phyloP scores from a whole-genome alignment of 768 basidiomycete species.

The Naematelia encephala region DNA sequence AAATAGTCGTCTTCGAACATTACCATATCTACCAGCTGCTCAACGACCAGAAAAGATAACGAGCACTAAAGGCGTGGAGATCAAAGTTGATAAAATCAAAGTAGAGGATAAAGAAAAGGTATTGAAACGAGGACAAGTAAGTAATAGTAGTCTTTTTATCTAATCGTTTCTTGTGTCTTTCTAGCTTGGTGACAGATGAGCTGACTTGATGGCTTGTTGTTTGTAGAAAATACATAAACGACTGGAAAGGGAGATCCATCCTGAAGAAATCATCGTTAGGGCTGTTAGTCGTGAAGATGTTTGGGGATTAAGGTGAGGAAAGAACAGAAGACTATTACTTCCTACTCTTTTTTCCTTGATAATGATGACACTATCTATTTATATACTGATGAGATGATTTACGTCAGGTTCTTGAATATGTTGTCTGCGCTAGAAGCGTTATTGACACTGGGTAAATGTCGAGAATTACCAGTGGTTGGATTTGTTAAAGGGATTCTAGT shows the following conservation, averaged over 20 bases:
- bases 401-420: constrained; percentile 67
- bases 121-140: constrained; percentile 46
- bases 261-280: constrained; percentile 59
- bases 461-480: constrained; percentile 82
- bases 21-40: constrained; percentile 40
- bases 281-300: constrained; percentile 62
- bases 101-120: constrained; percentile 48
- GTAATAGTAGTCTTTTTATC: constrained; percentile 10
- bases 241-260: constrained; percentile 68
- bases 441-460: constrained; percentile 54
- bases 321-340: constrained; percentile 2
- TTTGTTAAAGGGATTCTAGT: constrained; percentile 65
- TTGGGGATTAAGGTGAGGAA: constrained; percentile 69
- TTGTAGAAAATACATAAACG: constrained; percentile 69
- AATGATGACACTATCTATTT: too few relatives aligned
- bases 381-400: too few relatives aligned
- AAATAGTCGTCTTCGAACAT: constrained; percentile 47
- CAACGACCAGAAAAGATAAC: constrained; percentile 45
- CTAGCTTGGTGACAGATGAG: too few relatives aligned
- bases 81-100: constrained; percentile 44
- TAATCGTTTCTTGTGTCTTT: too few relatives aligned
- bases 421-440: constrained; percentile 63
- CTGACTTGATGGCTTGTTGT: too few relatives aligned
- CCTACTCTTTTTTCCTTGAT: neutral
- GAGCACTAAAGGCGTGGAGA: constrained; percentile 44